Evolutionary conservation across 306 rosid genomes (phyloP).

Genomic region (Prosopis cineraria): DNA sequence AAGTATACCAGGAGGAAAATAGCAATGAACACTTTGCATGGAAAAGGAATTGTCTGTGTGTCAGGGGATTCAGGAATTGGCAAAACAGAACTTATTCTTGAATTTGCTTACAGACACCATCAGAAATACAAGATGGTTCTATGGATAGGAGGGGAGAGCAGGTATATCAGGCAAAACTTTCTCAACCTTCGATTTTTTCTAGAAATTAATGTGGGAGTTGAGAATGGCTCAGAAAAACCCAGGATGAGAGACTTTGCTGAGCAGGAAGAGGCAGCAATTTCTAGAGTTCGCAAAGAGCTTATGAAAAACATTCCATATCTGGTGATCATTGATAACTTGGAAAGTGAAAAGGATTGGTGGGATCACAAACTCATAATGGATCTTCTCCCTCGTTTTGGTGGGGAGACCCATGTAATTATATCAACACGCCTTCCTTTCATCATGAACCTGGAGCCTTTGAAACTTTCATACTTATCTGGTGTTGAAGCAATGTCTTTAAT

Average conservation of each 20-base stretch:
- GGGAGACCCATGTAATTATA: constrained; percentile 81
- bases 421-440: constrained; percentile 78
- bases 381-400: constrained; percentile 94
- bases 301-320: constrained; percentile 87
- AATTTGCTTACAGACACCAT: constrained; percentile 92
- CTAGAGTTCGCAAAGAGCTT: constrained; percentile 78
- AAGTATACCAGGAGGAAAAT: constrained; percentile 67
- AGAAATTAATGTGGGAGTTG: constrained; percentile 79
- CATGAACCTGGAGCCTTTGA: constrained; percentile 85
- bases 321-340: constrained; percentile 84
- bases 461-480: constrained; percentile 79
- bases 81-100: constrained; percentile 91
- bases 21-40: constrained; percentile 66
- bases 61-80: constrained; percentile 95
- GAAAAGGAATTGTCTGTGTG: constrained; percentile 84
- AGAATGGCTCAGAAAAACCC: constrained; percentile 57
- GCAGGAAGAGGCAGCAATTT: constrained; percentile 79
- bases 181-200: constrained; percentile 74
- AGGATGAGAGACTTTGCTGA: constrained; percentile 72
- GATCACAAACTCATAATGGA: constrained; percentile 92
- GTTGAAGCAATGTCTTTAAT: constrained; percentile 84
- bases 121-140: constrained; percentile 87
- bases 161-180: constrained; percentile 80
- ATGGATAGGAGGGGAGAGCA: constrained; percentile 90
- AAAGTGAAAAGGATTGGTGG: constrained; percentile 96